Evolutionary conservation across 176 grass and related monocot species (phyloP).

Genomic region (Eremochloa ophiuroides): DNA sequence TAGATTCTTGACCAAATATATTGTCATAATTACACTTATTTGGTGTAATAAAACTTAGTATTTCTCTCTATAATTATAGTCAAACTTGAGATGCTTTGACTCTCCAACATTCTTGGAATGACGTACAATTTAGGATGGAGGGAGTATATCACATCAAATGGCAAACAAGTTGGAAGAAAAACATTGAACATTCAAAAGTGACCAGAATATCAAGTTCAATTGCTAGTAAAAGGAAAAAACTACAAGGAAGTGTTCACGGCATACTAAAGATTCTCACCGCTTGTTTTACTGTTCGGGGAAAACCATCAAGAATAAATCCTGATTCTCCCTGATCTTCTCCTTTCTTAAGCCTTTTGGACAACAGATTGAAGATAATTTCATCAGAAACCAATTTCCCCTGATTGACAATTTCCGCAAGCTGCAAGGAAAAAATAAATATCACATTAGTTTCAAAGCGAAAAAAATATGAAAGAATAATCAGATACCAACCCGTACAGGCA

Average conservation of each 20-base stretch:
- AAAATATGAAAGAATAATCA: background rate
- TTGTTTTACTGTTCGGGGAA: constrained; percentile 90
- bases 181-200: background rate
- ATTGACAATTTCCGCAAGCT: constrained; percentile 89
- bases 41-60: too few relatives aligned
- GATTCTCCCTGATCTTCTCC: constrained; percentile 79
- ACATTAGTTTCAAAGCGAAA: background rate
- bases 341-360: constrained; percentile 71
- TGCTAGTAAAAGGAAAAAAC: background rate
- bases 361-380: constrained; percentile 88
- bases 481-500: background rate
- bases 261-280: constrained; percentile 56
- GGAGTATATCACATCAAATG: background rate
- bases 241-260: background rate
- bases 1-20: too few relatives aligned
- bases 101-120: too few relatives aligned
- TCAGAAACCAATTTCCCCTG: constrained; percentile 86
- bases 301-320: constrained; percentile 96
- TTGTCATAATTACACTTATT: too few relatives aligned
- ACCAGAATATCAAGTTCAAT: background rate
- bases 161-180: background rate
- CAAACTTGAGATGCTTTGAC: too few relatives aligned
- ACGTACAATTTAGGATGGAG: too few relatives aligned
- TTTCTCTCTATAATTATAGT: too few relatives aligned
- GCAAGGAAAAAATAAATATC: constrained; percentile 7